Evolutionary conservation across 441 rosid genomes (phyloP).

Genomic region (Populus hybrid): DNA sequence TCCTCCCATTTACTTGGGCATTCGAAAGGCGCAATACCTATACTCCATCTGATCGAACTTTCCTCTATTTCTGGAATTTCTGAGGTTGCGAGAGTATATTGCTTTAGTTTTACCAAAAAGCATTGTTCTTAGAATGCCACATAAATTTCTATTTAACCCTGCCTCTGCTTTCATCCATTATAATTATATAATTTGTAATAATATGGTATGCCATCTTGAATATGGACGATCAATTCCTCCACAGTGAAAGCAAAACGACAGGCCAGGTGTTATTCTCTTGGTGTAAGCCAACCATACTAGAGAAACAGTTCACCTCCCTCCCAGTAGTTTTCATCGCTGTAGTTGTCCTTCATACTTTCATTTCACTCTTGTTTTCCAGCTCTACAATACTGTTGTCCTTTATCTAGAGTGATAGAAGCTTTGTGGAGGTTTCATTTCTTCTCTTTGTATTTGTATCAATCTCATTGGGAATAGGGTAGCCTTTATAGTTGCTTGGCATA

Average conservation of each 20-base stretch:
- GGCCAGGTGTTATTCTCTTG: not conserved
- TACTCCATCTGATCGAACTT: not conserved
- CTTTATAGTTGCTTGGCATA: not conserved
- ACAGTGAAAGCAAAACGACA: not conserved
- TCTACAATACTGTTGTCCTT: not conserved
- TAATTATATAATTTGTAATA: not conserved
- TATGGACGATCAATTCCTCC: not conserved
- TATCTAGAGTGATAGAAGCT: not conserved
- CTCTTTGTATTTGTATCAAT: not conserved
- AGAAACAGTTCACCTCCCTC: not conserved
- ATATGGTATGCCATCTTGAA: not conserved
- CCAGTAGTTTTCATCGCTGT: not conserved
- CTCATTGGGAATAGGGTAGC: not conserved
- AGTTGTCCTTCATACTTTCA: too few species aligned
- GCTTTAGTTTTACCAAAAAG: not conserved
- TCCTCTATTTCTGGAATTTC: not conserved
- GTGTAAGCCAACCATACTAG: not conserved
- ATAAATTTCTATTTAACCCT: not conserved
- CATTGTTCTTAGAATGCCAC: not conserved
- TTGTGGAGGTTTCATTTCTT: not conserved
- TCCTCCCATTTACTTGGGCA: not conserved
- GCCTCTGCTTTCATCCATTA: not conserved
- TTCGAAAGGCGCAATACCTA: not conserved
- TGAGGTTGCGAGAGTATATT: not conserved
- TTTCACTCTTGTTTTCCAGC: not conserved